Base-by-base conservation (phyloP, 2,329 filamentous ascomycete species). In the Alternaria conjuncta region DNA sequence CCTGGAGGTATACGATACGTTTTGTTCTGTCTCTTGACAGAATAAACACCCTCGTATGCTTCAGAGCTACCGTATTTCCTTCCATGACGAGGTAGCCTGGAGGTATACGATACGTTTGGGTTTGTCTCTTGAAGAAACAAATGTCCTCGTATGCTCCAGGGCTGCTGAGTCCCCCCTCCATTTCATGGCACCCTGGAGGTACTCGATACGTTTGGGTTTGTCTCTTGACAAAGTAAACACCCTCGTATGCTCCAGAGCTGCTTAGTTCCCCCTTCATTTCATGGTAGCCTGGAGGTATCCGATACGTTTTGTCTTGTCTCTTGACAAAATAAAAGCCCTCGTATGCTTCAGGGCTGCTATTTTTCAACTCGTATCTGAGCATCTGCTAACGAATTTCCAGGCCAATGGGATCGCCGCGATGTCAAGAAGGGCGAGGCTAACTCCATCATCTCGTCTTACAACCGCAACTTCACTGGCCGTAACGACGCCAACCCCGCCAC, bases 401-500 rank as follows among this genome's bases (percentile, higher is more conserved):
- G 21, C 21, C 21, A 21, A 21, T 21, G 25, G 23, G 23, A 26
- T 9, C 25, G 25, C 25, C 8, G 8, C 8, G 25, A 98, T 74
- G 93, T 97, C 60, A 92, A 94, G 88, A 97, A 98, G 89, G 95
- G 95, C 71, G 90, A 92, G 75, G 86, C 94, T 77, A 99, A 99
- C 90, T 96, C 94, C 7, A 99, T 99, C 81, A 86, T 99, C 80
- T 97, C 94, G 50, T 98, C 96, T 26, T 99, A 97, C 90, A 99
- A 99, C 91, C 94, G 96, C 84, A 98, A 99, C 90, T 98, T 99
- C 86, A 98, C 95, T 66, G 95, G 95, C 71, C 93, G 96, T 80
- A 98, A 98, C 82, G 94, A 97, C 74, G 94, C 92, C 72, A 98
- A 97, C 87, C 94, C 94, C 44, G 93, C 93, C 59, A 97, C 94